Evolutionary conservation across 2,329 filamentous ascomycete species (phyloP), one percentile per base, ranked within the genome.

Genomic region (Monosporascus sp.): DNA sequence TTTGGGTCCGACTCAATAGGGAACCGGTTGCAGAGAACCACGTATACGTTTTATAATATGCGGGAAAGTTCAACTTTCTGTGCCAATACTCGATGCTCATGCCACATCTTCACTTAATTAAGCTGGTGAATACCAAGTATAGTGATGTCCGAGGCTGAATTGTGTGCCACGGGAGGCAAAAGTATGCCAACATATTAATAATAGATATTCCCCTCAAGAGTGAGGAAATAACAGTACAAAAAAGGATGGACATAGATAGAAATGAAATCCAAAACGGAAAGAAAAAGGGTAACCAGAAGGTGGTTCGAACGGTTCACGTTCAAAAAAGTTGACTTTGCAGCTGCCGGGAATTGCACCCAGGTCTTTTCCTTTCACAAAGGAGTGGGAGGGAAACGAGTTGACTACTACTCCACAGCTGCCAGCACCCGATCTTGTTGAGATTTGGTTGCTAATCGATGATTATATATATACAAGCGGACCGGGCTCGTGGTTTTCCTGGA

Each of bases 331-430:
- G 17, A 31, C n/a, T 24, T 47, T 67, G 64, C 64, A 58, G 44
- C 60, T 52, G 54, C 61, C 63, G 62, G 62, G 66, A 66, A 61
- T 68, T 61, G 66, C 63, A 68, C 66, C 61, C 65, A 52, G 59
- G 65, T 64, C 59, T 54, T 57, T 64, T 59, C 64, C 60, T 63
- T 52, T 1, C 51, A 36, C 7, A 27, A 36, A 27, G 20, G 2
- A 19, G 9, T 61, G 64, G 64, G 62, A 62, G 62, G 58, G 61
- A 60, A 65, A 57, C 52, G 56, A 60, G 62, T 63, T 66, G 62
- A 68, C 65, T 66, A 60, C 65, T 67, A 62, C 64, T 60, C 56
- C 53, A 65, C 50, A 52, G 54, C 50, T 58, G 59, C 58, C 24
- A 26, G 43, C 26, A 22, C 20, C 40, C 40, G 17, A 43, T 11